phyloP scores from a whole-genome alignment of 129 eudicot genomes.

The Arctium minus region DNA sequence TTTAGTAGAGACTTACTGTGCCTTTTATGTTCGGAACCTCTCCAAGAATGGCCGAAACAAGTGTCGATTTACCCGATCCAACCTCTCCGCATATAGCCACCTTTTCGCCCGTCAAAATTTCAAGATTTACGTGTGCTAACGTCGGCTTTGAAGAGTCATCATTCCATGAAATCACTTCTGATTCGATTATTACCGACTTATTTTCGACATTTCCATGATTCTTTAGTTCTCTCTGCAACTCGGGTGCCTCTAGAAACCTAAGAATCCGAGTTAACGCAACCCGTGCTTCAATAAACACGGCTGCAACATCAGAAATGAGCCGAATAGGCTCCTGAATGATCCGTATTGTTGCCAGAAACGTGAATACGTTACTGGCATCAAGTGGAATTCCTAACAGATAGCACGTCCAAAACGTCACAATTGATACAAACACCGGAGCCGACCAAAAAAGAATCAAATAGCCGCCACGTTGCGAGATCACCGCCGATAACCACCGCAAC shows the following conservation, averaged over 20 bases:
- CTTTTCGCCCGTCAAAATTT: slow-evolving; percentile 41
- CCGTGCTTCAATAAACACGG: slow-evolving; percentile 46
- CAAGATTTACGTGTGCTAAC: slow-evolving; percentile 26
- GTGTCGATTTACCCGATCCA: slow-evolving; percentile 76
- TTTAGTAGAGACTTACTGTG: slow-evolving; percentile 38
- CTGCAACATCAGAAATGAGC: slow-evolving; percentile 46
- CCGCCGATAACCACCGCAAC: slow-evolving; percentile 27
- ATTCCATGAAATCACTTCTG: slow-evolving; percentile 55
- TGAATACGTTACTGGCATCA: slow-evolving; percentile 48
- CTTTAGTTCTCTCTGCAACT: slow-evolving; percentile 33
- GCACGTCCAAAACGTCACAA: slow-evolving; percentile 51
- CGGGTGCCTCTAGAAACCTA: slow-evolving; percentile 64
- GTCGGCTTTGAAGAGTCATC: slow-evolving; percentile 33
- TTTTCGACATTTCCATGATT: neutral
- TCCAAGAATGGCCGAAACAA: slow-evolving; percentile 66
- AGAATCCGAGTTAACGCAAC: slow-evolving; percentile 52
- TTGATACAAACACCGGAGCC: slow-evolving; percentile 37
- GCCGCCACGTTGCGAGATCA: slow-evolving; percentile 39
- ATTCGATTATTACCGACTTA: slow-evolving; percentile 22
- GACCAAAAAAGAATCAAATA: slow-evolving; percentile 49
- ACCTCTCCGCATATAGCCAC: slow-evolving; percentile 80
- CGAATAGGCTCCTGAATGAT: slow-evolving; percentile 56
- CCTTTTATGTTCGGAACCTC: slow-evolving; percentile 63
- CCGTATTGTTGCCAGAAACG: slow-evolving; percentile 59
- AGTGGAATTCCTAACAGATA: slow-evolving; percentile 33